Conservation (phyloP, 257 asterid species). For the Nicotiana otophora region DNA sequence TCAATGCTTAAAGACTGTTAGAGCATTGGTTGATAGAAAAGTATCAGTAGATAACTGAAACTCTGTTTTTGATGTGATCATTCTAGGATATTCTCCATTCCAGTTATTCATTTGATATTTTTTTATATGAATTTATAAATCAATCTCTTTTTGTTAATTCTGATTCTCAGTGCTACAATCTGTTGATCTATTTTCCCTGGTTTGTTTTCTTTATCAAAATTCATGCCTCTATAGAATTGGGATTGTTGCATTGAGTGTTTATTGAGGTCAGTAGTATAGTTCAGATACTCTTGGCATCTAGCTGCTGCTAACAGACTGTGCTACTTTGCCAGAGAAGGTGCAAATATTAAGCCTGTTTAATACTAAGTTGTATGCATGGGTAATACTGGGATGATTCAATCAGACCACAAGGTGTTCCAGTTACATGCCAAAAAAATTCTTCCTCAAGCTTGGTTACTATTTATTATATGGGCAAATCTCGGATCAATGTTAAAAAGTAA, state of each 20-base stretch:
- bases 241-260: background rate
- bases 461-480: background rate
- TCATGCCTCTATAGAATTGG: slow-evolving; percentile 5
- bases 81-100: background rate
- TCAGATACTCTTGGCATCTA: background rate
- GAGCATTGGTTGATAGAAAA: background rate
- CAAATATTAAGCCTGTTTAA: background rate
- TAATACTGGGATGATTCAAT: background rate
- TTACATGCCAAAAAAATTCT: background rate
- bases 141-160: background rate
- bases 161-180: background rate
- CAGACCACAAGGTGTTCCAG: background rate
- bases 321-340: background rate
- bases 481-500: background rate
- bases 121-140: background rate
- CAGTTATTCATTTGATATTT: background rate
- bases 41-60: background rate
- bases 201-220: background rate
- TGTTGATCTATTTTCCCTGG: background rate
- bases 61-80: background rate
- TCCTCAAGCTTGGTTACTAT: background rate
- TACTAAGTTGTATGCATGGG: background rate
- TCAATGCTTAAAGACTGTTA: background rate
- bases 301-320: background rate
- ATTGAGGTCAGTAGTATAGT: background rate